Evolutionary conservation across 371 early-diverging fungal species (phyloP), one percentile per base, ranked within the genome.

Genomic region (Mucor circinelloides): DNA sequence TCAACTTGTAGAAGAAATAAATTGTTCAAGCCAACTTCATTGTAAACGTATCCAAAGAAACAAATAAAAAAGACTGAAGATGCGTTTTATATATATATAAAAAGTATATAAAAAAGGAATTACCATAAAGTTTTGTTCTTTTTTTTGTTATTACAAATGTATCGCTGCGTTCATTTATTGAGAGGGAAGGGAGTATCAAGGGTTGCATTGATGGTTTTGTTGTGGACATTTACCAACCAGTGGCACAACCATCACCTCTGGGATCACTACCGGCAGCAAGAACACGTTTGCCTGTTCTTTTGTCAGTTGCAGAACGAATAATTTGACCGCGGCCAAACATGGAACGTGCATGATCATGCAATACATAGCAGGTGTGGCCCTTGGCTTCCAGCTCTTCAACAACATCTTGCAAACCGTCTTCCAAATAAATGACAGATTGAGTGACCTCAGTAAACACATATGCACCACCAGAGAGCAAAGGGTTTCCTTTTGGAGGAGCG

Each of bases 261-360:
- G 89, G 87, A 73, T 93, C 93, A 48, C 86, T 86, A 40, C 92
- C 93, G 48, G 82, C 92, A 19, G 74, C 71, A 36, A 88, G 78
- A 1, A 90, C 83, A n/a, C 78, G 70, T 31, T 71, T 71, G 15
- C 85, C 85, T 15, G 81, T 76, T 17, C 73, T 69, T 19, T 38
- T 27, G 70, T 88, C 88, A 0, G 44, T 52, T 19, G 63, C 68
- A 57, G 62, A 66, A 25, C 68, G 73, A 68, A 84, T 84, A 44
- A 92, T 74, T 79, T 94, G 94, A 28, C 92, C 95, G 21, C 93
- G 82, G 6, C 95, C 95, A 81, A 93, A 90, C 67, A 85, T 63
- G 5, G 74, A 66, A 59, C 93, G 78, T 30, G 67, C 66, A 58
- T 83, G 72, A 42, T 62, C 58, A 12, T 56, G n/a, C 13, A 79